Percentiles rank a stretch among this genome's conserved stretches.
Conservation (phyloP, 2,329 filamentous ascomycete species). For the Paracoccidioides brasiliensis region DNA sequence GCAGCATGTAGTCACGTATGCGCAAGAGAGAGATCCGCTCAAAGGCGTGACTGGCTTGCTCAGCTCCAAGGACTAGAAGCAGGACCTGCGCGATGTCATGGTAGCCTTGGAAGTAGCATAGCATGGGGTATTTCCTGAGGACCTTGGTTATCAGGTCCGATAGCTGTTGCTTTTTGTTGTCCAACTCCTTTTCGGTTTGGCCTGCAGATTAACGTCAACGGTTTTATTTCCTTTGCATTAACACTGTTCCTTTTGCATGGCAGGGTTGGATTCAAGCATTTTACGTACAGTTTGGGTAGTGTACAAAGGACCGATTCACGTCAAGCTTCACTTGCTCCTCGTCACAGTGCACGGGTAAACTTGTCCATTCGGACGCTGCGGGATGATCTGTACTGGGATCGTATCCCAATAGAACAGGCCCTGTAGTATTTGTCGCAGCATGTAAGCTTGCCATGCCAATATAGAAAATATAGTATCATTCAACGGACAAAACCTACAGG, state of each 20-base stretch:
- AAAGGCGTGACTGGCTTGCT: slow-evolving; percentile 49
- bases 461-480: neutral
- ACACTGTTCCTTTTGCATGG: slow-evolving; percentile 6
- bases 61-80: slow-evolving; percentile 63
- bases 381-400: slow-evolving; percentile 12
- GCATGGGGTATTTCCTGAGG: slow-evolving; percentile 64
- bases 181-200: slow-evolving; percentile 55
- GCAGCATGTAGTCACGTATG: slow-evolving; percentile 96
- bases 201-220: slow-evolving; percentile 36
- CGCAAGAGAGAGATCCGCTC: slow-evolving; percentile 75
- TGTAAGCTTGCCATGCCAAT: slow-evolving; percentile 1
- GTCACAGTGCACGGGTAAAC: slow-evolving; percentile 64
- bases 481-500: slow-evolving; percentile 48
- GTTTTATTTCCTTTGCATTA: slow-evolving; percentile 4
- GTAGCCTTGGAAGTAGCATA: slow-evolving; percentile 97
- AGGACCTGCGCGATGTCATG: slow-evolving; percentile 97
- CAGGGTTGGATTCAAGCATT: neutral
- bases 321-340: slow-evolving; percentile 87
- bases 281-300: slow-evolving; percentile 68
- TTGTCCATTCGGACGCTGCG: slow-evolving; percentile 36
- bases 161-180: slow-evolving; percentile 59
- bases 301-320: slow-evolving; percentile 91
- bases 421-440: slow-evolving; percentile 22
- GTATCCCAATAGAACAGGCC: slow-evolving; percentile 38
- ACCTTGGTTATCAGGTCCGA: slow-evolving; percentile 68